A percentile compares a stretch with the other conserved stretches of the same genome.
Evolutionary conservation across 1,139 yeast species (phyloP).

Genomic region (Maudiozyma humilis): DNA sequence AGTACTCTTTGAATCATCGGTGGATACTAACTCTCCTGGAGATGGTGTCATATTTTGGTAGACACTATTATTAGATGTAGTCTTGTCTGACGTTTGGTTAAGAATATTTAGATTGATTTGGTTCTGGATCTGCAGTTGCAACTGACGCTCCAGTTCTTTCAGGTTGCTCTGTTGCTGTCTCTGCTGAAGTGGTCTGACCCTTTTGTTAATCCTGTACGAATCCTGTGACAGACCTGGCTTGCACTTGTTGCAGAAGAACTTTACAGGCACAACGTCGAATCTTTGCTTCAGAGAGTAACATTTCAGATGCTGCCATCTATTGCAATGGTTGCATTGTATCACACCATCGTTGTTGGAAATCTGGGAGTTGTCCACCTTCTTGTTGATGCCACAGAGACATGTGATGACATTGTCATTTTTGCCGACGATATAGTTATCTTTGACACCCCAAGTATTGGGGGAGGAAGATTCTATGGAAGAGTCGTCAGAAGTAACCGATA

Average conservation of each 20-base stretch:
- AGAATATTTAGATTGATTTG: constrained; percentile 4
- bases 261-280: constrained; percentile 73
- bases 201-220: constrained; percentile 9
- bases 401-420: constrained; percentile 80
- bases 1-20: not conserved
- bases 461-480: not conserved
- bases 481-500: not conserved
- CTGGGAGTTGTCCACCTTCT: constrained; percentile 35
- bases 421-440: constrained; percentile 48
- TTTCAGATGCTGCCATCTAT: constrained; percentile 87
- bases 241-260: constrained; percentile 74
- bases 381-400: constrained; percentile 61
- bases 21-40: not conserved
- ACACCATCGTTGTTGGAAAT: constrained; percentile 77
- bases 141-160: constrained; percentile 1
- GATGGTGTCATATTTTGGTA: not conserved
- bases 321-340: constrained; percentile 85
- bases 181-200: constrained; percentile 4
- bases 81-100: constrained; percentile 1
- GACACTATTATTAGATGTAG: constrained; percentile 2
- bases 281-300: constrained; percentile 67
- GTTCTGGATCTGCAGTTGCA: constrained; percentile 5
- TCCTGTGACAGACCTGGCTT: constrained; percentile 9
- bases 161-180: constrained; percentile 6
- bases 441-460: not conserved